Conservation (phyloP, 345 rosid genomes). For the Viola odorata region DNA sequence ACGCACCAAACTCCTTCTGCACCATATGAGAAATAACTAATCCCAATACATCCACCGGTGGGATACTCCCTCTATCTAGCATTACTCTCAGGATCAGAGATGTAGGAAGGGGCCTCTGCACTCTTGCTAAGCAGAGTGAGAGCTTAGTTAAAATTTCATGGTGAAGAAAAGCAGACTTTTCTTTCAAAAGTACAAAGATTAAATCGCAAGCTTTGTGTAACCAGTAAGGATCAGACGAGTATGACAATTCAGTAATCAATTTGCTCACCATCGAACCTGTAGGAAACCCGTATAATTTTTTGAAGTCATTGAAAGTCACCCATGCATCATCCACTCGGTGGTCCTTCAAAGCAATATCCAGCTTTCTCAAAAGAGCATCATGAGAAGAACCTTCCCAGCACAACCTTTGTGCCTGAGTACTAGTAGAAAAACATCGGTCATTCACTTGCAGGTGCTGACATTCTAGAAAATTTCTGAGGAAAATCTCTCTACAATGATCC, state of each 20-base stretch:
- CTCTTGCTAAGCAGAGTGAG: constrained; percentile 61
- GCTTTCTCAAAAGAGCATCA: constrained; percentile 46
- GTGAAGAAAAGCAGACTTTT: constrained; percentile 34
- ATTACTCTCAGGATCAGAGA: constrained; percentile 49
- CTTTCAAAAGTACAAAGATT: constrained; percentile 36
- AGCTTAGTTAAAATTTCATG: constrained; percentile 43
- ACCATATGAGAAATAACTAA: constrained; percentile 67
- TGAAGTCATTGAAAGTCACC: constrained; percentile 53
- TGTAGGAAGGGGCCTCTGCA: constrained; percentile 51
- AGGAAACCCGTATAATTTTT: constrained; percentile 57
- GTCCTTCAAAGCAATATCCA: constrained; percentile 47
- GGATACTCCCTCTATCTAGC: constrained; percentile 40
- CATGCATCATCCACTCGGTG: constrained; percentile 56
- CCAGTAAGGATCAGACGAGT: constrained; percentile 56
- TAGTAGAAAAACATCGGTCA: constrained; percentile 4
- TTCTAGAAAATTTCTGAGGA: neutral
- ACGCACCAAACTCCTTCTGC: constrained; percentile 62
- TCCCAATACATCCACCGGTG: constrained; percentile 29
- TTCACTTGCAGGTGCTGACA: neutral
- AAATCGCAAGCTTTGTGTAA: constrained; percentile 50
- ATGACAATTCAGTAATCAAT: constrained; percentile 51
- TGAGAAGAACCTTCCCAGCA: constrained; percentile 48
- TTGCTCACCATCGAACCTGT: constrained; percentile 27
- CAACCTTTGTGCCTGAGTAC: constrained; percentile 23
- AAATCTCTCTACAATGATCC: neutral